Conservation (phyloP, 2,329 filamentous ascomycete species). For the Paecilomyces formosus region DNA sequence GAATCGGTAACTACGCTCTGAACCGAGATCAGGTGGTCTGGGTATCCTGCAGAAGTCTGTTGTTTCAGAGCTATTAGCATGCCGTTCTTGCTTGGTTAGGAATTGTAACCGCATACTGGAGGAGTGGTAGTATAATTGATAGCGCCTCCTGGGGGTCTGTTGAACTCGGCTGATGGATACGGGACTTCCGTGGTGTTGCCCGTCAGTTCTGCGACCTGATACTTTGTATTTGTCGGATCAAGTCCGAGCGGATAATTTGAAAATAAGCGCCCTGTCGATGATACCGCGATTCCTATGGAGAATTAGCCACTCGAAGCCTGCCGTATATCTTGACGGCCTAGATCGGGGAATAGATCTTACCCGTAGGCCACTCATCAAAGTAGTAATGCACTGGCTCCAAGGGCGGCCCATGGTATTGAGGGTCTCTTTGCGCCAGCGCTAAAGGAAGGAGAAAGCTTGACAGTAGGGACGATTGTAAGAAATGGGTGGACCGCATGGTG, state of each 20-base stretch:
- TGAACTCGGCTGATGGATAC: slow-evolving; percentile 38
- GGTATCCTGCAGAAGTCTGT: slow-evolving; percentile 37
- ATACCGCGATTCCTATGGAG: slow-evolving; percentile 43
- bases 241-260: slow-evolving; percentile 46
- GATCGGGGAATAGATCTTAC: slow-evolving; percentile 8
- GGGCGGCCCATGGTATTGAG: slow-evolving; percentile 32
- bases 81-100: slow-evolving; percentile 17
- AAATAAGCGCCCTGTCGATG: slow-evolving; percentile 43
- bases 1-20: slow-evolving; percentile 48
- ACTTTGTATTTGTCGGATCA: slow-evolving; percentile 43
- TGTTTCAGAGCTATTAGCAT: slow-evolving; percentile 34
- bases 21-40: slow-evolving; percentile 44
- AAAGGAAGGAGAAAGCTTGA: neutral
- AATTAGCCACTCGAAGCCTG: neutral
- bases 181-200: slow-evolving; percentile 37
- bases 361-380: slow-evolving; percentile 43
- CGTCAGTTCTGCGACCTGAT: slow-evolving; percentile 43
- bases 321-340: neutral
- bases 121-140: slow-evolving; percentile 46
- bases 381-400: slow-evolving; percentile 46
- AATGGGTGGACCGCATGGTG: neutral
- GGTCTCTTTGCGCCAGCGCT: slow-evolving; percentile 17
- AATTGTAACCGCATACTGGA: slow-evolving; percentile 3
- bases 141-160: slow-evolving; percentile 42
- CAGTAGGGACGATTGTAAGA: neutral